Base-by-base conservation (phyloP, 2,329 filamentous ascomycete genomes). In the Huntiella abstrusa region DNA sequence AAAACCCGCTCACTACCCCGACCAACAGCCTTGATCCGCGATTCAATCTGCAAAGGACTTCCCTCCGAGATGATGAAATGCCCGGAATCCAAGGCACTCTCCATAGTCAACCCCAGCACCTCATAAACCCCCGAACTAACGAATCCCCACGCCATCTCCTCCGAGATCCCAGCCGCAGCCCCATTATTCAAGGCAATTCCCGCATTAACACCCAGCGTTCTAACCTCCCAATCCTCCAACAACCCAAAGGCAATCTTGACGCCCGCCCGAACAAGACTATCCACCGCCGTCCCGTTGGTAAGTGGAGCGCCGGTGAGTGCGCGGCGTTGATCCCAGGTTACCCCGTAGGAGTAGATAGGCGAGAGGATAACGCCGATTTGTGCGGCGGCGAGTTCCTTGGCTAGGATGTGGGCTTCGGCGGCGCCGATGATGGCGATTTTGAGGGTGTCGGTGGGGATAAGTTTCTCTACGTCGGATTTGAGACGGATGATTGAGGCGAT, bases 21-120 rank as follows among this genome's bases (percentile, higher is more conserved):
- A n/a, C 64, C 67, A 11, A 77, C 68, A 8, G 67, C 73, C 55
- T 66, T 66, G 39, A 80, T 64, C 41, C 69, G 59, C 4, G 67
- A 66, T 4, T 68, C 70, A 55, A 79, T 71, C 53, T 75, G 66
- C 51, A 82, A 55, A 15, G 77, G 77, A 52, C 64, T 75, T 0
- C 75, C 75, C 55, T 81, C 76, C 45, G 67, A 75, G 4, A 81
- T 64, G 3, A 78, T 64, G 59, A 79, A 81, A 51, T 80, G 69
- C 0, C 62, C 53, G 39, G 49, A 54, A 2, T 51, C 51, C 45
- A 55, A 52, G 32, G 49, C 51, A 34, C 57, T 50, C 5, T 56
- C 49, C 46, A 57, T 54, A 36, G 64, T 53, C 1, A 71, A 52
- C 0, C 74, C 75, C 10, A 81, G 58, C 8, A 80, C 66, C 51